Evolutionary conservation across 257 asterid species (phyloP).

Genomic region (Thymus quinquecostatus): DNA sequence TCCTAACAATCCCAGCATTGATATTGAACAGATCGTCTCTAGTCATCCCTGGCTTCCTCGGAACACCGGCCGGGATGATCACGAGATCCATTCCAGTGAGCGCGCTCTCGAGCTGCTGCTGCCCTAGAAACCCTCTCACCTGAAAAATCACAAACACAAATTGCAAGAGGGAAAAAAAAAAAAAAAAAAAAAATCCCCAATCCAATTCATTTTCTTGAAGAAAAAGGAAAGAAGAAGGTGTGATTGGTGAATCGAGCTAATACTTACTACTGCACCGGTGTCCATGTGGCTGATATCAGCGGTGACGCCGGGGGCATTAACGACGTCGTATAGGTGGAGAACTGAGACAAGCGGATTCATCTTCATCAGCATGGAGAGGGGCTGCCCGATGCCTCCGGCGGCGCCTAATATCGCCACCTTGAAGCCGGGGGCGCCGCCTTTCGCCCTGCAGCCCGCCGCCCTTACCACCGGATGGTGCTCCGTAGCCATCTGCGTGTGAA

Average conservation of each 20-base stretch:
- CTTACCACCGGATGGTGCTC: slow-evolving; percentile 52
- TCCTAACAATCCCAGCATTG: slow-evolving; percentile 88
- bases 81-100: slow-evolving; percentile 89
- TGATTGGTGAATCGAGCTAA: neutral
- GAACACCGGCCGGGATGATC: slow-evolving; percentile 90
- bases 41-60: slow-evolving; percentile 95
- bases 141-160: slow-evolving; percentile 17
- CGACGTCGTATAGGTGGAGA: slow-evolving; percentile 95
- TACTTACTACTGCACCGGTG: slow-evolving; percentile 86
- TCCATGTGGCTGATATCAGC: slow-evolving; percentile 99
- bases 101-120: slow-evolving; percentile 72
- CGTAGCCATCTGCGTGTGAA: slow-evolving; percentile 45
- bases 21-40: slow-evolving; percentile 88
- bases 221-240: neutral
- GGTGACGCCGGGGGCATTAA: slow-evolving; percentile 92
- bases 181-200: neutral
- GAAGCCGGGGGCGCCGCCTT: slow-evolving; percentile 95
- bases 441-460: slow-evolving; percentile 77
- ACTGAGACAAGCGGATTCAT: slow-evolving; percentile 92
- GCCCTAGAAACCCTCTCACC: slow-evolving; percentile 93
- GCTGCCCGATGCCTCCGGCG: slow-evolving; percentile 97
- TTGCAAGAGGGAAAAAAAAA: too few relatives aligned
- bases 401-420: slow-evolving; percentile 95
- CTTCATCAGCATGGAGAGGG: slow-evolving; percentile 90
- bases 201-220: slow-evolving; percentile 1